Base-by-base conservation (phyloP, 495 filamentous ascomycete species). In the Rhizodiscina lignyota region DNA sequence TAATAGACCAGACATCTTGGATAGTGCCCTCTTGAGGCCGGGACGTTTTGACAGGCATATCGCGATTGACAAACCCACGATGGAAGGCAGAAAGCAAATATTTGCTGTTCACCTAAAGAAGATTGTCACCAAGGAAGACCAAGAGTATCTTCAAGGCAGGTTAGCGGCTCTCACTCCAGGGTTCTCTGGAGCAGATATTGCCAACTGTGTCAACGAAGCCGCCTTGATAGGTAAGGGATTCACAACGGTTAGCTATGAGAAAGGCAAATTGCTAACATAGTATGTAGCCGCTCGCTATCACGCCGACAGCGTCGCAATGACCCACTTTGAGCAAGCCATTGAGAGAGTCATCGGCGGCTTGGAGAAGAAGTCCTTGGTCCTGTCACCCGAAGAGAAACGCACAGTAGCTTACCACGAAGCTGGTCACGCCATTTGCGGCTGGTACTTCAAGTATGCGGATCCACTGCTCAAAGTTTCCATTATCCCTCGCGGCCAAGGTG, bases 331-430 rank as follows among this genome's bases (percentile, higher is more conserved):
- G 60, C 79, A 83, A 59, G 89, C 89, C 23, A 94, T 96, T 44
- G 91, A 97, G 61, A 83, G 89, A 58, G 84, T 94, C 11, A 78
- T 97, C 44, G 89, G 84, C 50, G 89, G 89, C 41, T 65, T 97
- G 1, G 89, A 97, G 64, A 91, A 87, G 67, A 94, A 87, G 54
- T 92, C 84, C 3, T 67, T 94, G 20, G 84, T 97, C 18, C 74
- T 97, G 34, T 77, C 75, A 28, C 86, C 91, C 5, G 72, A 83
- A 38, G 91, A 97, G 63, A 96, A 94, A 72, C 74, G 67, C 42
- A 87, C 79, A 0, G 86, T 97, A 21, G 91, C 89, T 16, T 97
- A 96, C 56, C 89, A 97, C 61, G 89, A 97, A 63, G 89, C 89
- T 36, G 89, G 89, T 35, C 89, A 97, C 54, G 89, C 89, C 42